A percentile compares a stretch with the other conserved stretches of the same genome.
phyloP scores from a whole-genome alignment of 2,329 filamentous ascomycete species.

The Aquanectria penicillioides region DNA sequence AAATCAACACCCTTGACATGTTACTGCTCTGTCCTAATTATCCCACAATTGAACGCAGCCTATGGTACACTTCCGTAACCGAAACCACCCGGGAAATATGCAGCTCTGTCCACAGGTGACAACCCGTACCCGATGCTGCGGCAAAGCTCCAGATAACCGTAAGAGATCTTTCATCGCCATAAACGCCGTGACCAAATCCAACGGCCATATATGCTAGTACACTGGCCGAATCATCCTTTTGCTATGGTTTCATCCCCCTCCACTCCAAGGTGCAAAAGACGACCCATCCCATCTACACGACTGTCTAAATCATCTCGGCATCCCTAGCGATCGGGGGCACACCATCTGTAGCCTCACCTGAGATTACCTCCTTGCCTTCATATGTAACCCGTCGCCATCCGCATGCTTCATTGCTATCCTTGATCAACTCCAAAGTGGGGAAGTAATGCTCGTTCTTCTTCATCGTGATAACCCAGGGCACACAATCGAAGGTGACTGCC shows the following conservation, averaged over 20 bases:
- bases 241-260: neutral
- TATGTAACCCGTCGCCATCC: slow-evolving; percentile 73
- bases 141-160: slow-evolving; percentile 47
- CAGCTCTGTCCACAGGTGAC: slow-evolving; percentile 9
- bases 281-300: neutral
- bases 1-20: slow-evolving; percentile 7
- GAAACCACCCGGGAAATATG: slow-evolving; percentile 15
- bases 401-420: slow-evolving; percentile 66
- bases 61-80: slow-evolving; percentile 22
- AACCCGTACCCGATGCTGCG: slow-evolving; percentile 24
- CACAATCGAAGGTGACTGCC: slow-evolving; percentile 98
- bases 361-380: slow-evolving; percentile 62
- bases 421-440: slow-evolving; percentile 76
- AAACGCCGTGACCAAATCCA: slow-evolving; percentile 43
- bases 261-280: neutral
- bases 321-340: slow-evolving; percentile 55
- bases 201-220: slow-evolving; percentile 24
- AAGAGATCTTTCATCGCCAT: slow-evolving; percentile 49
- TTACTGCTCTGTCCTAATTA: slow-evolving; percentile 3
- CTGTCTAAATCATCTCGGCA: slow-evolving; percentile 53
- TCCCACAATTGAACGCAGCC: slow-evolving; percentile 10
- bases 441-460: slow-evolving; percentile 99
- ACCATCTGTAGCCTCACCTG: slow-evolving; percentile 65
- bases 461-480: slow-evolving; percentile 99
- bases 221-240: slow-evolving; percentile 5